Conservation (phyloP, 352 stramenopile species). For the Phytophthora cajani region DNA sequence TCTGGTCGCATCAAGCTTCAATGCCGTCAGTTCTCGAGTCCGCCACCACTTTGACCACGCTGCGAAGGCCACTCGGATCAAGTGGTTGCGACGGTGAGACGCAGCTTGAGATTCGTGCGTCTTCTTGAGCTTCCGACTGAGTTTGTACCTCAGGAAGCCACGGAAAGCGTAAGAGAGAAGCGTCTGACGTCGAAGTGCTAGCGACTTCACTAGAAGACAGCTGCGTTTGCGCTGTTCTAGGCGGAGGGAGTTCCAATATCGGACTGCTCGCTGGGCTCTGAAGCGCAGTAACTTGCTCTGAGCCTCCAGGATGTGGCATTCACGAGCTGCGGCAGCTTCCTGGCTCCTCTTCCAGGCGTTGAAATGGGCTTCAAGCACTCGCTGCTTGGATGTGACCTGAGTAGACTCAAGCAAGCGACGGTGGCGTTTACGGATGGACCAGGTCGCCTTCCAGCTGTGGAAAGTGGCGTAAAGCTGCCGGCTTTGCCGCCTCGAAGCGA, state of each 20-base stretch:
- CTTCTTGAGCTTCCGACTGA: slow-evolving; percentile 11
- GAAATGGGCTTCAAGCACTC: slow-evolving; percentile 32
- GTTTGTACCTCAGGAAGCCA: slow-evolving; percentile 6
- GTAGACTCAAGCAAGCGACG: slow-evolving; percentile 26
- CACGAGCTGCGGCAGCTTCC: neutral
- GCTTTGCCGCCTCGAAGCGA: slow-evolving; percentile 36
- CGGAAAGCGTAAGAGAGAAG: slow-evolving; percentile 26
- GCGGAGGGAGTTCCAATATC: slow-evolving; percentile 9
- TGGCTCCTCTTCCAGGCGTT: slow-evolving; percentile 30
- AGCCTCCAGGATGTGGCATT: neutral
- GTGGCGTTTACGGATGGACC: slow-evolving; percentile 39
- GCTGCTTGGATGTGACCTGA: slow-evolving; percentile 19
- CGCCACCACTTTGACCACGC: slow-evolving; percentile 15
- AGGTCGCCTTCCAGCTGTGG: slow-evolving; percentile 43
- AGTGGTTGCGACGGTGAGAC: neutral
- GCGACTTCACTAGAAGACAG: slow-evolving; percentile 19
- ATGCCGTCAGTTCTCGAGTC: neutral
- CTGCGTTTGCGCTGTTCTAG: slow-evolving; percentile 2
- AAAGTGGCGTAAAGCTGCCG: slow-evolving; percentile 36
- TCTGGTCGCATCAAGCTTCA: neutral
- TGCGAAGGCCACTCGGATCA: slow-evolving; percentile 4
- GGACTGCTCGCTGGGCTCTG: slow-evolving; percentile 25
- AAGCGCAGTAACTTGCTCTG: slow-evolving; percentile 17
- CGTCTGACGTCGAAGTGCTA: slow-evolving; percentile 29
- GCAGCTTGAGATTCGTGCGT: neutral